Evolutionary conservation across 352 stramenopile genomes (phyloP).

Genomic region (Globisporangium heterothallicum): DNA sequence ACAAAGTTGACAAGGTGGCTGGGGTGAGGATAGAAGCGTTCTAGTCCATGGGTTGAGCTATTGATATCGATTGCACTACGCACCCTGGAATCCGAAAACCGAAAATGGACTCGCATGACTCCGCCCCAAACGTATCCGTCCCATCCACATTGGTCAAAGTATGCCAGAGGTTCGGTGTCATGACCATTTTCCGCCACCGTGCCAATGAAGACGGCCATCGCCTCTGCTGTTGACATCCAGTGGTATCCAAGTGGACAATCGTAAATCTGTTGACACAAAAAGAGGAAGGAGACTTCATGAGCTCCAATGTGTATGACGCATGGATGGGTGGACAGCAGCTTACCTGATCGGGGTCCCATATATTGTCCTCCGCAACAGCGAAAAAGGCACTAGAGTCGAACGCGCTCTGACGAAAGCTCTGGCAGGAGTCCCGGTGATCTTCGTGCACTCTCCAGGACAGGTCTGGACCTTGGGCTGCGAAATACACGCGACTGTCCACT

Average conservation of each 20-base stretch:
- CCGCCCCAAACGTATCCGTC: slow-evolving; percentile 66
- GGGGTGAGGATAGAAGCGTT: too few relatives aligned
- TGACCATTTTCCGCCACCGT: slow-evolving; percentile 20
- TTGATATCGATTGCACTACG: not conserved
- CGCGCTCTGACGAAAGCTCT: slow-evolving; percentile 58
- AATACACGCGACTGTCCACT: slow-evolving; percentile 66
- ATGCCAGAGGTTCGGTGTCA: slow-evolving; percentile 40
- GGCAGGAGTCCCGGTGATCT: slow-evolving; percentile 54
- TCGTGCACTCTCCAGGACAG: slow-evolving; percentile 44
- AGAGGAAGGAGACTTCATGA: not conserved
- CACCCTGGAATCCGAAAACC: slow-evolving; percentile 78
- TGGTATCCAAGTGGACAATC: slow-evolving; percentile 80
- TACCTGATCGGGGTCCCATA: slow-evolving; percentile 60
- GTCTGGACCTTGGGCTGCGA: slow-evolving; percentile 67
- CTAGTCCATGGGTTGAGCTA: not conserved
- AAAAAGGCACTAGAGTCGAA: slow-evolving; percentile 56
- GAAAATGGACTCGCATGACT: slow-evolving; percentile 58
- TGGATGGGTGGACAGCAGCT: too few relatives aligned
- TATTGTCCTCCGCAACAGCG: slow-evolving; percentile 52
- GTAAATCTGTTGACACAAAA: slow-evolving; percentile 37
- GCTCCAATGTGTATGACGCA: not conserved
- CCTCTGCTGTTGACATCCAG: slow-evolving; percentile 84
- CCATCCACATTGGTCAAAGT: slow-evolving; percentile 88
- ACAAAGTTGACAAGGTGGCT: not conserved
- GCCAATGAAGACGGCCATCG: slow-evolving; percentile 33